Percentiles rank a stretch among this genome's conserved stretches.
phyloP scores from a whole-genome alignment of 805 yeast species.

The Zygotorulaspora sp. region DNA sequence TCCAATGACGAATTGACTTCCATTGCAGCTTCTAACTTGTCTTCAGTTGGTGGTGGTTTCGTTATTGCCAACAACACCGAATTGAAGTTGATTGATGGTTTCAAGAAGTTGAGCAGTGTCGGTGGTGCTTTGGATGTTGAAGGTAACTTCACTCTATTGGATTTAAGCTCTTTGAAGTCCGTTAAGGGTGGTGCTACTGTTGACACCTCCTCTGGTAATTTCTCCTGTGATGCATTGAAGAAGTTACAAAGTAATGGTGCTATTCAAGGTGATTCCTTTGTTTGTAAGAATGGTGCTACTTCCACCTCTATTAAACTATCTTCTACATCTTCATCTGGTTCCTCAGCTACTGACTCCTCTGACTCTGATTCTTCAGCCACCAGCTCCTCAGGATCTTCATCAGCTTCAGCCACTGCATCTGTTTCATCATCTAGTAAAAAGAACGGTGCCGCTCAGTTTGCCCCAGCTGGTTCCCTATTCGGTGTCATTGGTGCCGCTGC shows the following conservation, averaged over 20 bases:
- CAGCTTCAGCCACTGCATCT: constrained; percentile 14
- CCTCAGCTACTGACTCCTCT: constrained; percentile 37
- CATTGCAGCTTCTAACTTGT: constrained; percentile 64
- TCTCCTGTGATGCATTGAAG: constrained; percentile 77
- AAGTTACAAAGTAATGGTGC: constrained; percentile 68
- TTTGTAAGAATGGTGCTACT: constrained; percentile 60
- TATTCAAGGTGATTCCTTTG: constrained; percentile 86
- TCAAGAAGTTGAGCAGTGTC: constrained; percentile 65
- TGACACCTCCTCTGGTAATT: constrained; percentile 62
- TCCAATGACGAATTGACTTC: constrained; percentile 69
- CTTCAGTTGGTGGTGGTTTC: constrained; percentile 88
- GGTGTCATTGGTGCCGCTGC: constrained; percentile 49
- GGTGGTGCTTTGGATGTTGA: constrained; percentile 82
- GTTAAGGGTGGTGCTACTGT: constrained; percentile 92
- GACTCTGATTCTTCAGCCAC: constrained; percentile 8
- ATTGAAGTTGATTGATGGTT: constrained; percentile 62
- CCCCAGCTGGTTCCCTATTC: constrained; percentile 41
- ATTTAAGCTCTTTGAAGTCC: constrained; percentile 64
- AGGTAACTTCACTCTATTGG: constrained; percentile 79
- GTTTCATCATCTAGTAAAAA: constrained; percentile 8
- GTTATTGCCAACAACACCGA: constrained; percentile 79
- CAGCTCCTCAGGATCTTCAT: not conserved
- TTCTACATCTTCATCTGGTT: constrained; percentile 38
- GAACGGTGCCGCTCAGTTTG: constrained; percentile 34
- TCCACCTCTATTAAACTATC: constrained; percentile 43